A percentile compares a stretch with the other conserved stretches of the same genome.
Evolutionary conservation across 805 yeast species (phyloP).

Genomic region (Metschnikowia bowlesiae): DNA sequence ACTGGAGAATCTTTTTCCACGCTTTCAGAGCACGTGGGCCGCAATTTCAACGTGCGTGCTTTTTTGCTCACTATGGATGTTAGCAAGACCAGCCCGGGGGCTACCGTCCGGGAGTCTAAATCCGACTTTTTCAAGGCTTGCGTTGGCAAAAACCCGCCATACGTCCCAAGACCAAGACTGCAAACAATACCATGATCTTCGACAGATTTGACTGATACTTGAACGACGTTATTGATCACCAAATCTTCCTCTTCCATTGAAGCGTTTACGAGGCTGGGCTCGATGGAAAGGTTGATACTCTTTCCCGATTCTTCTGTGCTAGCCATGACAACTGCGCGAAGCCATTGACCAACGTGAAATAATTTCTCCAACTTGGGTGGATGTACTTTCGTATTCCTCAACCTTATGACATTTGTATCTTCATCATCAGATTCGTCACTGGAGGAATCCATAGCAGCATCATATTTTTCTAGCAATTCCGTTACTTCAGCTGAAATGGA

Average conservation of each 20-base stretch:
- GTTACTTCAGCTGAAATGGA: constrained; percentile 64
- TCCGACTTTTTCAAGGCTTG: constrained; percentile 51
- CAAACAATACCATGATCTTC: constrained; percentile 92
- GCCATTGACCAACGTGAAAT: constrained; percentile 77
- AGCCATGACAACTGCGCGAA: constrained; percentile 74
- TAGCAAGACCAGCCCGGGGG: constrained; percentile 67
- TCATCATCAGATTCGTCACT: constrained; percentile 32
- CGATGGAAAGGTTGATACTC: constrained; percentile 65
- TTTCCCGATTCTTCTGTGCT: constrained; percentile 31
- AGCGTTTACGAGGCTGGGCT: constrained; percentile 68
- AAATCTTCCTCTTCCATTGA: constrained; percentile 62
- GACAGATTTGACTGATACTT: constrained; percentile 69
- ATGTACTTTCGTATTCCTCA: constrained; percentile 26
- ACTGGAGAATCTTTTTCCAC: constrained; percentile 47
- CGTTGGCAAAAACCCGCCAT: constrained; percentile 70
- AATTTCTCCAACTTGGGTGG: constrained; percentile 53
- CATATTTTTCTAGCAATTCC: constrained; percentile 50
- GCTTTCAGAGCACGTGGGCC: constrained; percentile 39
- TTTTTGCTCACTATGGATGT: constrained; percentile 44
- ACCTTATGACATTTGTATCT: constrained; percentile 22
- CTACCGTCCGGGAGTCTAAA: constrained; percentile 31
- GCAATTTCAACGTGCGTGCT: constrained; percentile 56
- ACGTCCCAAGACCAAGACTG: constrained; percentile 56
- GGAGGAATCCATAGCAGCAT: constrained; percentile 37
- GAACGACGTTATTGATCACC: constrained; percentile 57